Evolutionary conservation across 164 flowering plant species (phyloP), one percentile per base, ranked within the genome.

Genomic region (Aristolochia californica): DNA sequence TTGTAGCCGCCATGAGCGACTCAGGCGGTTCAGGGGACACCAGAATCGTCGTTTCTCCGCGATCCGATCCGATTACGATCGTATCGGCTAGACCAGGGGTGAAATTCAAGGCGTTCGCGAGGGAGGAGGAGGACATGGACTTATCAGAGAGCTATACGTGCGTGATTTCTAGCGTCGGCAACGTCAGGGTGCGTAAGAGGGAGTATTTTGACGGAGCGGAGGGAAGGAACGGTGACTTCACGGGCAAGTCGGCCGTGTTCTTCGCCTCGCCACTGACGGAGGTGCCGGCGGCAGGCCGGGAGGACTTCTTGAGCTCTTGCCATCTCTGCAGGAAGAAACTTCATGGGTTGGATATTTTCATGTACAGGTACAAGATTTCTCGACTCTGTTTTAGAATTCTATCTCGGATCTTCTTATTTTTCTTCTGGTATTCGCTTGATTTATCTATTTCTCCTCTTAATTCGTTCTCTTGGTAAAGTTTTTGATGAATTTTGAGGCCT

Each of bases 91-190:
- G 65, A 54, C 47, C 64, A 22, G 52, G 57, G 5, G 53, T 66
- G 14, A 57, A 67, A 57, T 43, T 49, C 30, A 43, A 59, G 48
- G 70, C 55, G 50, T 25, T 64, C 13, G 62, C 11, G 14, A 45
- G 17, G 44, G 25, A 1, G 28, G 51, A 57, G 20, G 69, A 64
- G 24, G 68, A 59, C n/a, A 62, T 63, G 71, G 81, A 77, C 71
- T 15, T 66, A 43, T 78, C 75, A 15, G 85, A 83, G 80, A 78
- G 81, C 63, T 83, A 80, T 30, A 80, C 85, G 9, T 77, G 85
- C 51, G 88, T 83, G 64, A 75, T 78, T 59, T 78, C 81, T 24
- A 76, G 68, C 51, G 25, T 68, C 17, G 84, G 80, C 52, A 59
- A 66, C 25, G 68, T 65, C 48, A 45, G 62, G 48, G 55, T 71